Evolutionary conservation across 768 basidiomycete genomes (phyloP).

Genomic region (Pleurotus cornucopiae): DNA sequence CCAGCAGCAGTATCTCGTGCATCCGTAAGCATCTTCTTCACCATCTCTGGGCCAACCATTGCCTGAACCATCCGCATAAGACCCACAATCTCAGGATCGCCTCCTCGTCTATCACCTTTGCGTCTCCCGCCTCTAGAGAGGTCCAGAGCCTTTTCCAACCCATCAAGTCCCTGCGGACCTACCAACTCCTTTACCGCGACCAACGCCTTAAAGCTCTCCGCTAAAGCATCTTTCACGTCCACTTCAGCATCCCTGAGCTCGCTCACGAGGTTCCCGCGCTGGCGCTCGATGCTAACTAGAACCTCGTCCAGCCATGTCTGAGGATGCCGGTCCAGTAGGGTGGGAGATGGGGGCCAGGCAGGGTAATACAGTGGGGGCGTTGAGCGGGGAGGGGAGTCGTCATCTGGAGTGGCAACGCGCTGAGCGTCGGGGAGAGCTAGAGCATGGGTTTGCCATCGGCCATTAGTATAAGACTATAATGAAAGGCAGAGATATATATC

Average conservation of each 20-base stretch:
- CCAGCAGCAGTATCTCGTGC: neutral
- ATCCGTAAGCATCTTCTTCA: neutral
- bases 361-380: constrained; percentile 1
- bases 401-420: neutral
- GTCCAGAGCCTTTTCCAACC: neutral
- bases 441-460: neutral
- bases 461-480: neutral
- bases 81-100: neutral
- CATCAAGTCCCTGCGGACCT: neutral
- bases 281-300: neutral
- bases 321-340: neutral
- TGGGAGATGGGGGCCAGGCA: neutral
- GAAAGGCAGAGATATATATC: neutral
- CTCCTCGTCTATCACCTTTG: neutral
- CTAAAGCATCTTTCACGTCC: neutral
- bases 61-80: neutral
- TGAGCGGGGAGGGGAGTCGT: neutral
- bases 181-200: neutral
- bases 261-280: neutral
- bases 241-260: neutral
- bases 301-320: constrained; percentile 4
- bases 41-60: neutral
- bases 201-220: neutral
- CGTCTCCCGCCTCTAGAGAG: neutral
- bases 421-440: neutral